A percentile compares a stretch with the other conserved stretches of the same genome.
These are phyloP conservation scores for Penicillium bovifimosum DNA, from an alignment of 495 filamentous ascomycete species.

Conservation along the genomic window DNA sequence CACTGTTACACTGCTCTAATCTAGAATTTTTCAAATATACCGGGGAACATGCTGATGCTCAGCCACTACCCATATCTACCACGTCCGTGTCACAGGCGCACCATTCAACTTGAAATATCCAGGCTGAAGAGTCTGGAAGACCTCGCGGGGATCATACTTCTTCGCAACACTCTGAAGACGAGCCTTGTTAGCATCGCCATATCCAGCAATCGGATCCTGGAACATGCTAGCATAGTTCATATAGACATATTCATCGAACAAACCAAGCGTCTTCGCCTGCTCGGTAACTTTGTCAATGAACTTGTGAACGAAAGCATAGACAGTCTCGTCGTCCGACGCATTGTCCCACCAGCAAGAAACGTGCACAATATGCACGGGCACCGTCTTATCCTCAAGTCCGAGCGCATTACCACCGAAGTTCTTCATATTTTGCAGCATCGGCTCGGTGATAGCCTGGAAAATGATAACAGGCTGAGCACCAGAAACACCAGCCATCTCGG, in stretches of 20 bases:
- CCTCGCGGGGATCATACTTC: slow-evolving; percentile 33
- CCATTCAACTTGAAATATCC: slow-evolving; percentile 39
- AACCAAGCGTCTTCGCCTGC: slow-evolving; percentile 34
- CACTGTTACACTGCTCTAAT: background rate
- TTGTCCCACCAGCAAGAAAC: slow-evolving; percentile 32
- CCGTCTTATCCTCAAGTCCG: slow-evolving; percentile 38
- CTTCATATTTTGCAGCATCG: slow-evolving; percentile 33
- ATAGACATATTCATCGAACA: slow-evolving; percentile 53
- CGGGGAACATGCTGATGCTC: background rate
- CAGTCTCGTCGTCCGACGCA: slow-evolving; percentile 26
- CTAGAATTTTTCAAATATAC: background rate
- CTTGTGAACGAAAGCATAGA: slow-evolving; percentile 17
- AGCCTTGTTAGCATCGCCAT: slow-evolving; percentile 29
- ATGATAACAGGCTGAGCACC: slow-evolving; percentile 40
- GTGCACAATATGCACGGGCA: slow-evolving; percentile 36
- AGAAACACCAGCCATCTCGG: slow-evolving; percentile 29
- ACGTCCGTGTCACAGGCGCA: slow-evolving; percentile 10
- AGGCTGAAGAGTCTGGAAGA: slow-evolving; percentile 37
- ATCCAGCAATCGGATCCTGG: slow-evolving; percentile 36
- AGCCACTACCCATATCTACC: background rate
- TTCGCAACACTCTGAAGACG: slow-evolving; percentile 28
- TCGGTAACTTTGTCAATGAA: slow-evolving; percentile 19
- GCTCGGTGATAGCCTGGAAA: slow-evolving; percentile 43
- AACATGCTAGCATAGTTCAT: slow-evolving; percentile 45
- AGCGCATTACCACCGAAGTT: slow-evolving; percentile 49